Evolutionary conservation across 2,329 filamentous ascomycete genomes (phyloP).

Genomic region (Leptographium procerum): DNA sequence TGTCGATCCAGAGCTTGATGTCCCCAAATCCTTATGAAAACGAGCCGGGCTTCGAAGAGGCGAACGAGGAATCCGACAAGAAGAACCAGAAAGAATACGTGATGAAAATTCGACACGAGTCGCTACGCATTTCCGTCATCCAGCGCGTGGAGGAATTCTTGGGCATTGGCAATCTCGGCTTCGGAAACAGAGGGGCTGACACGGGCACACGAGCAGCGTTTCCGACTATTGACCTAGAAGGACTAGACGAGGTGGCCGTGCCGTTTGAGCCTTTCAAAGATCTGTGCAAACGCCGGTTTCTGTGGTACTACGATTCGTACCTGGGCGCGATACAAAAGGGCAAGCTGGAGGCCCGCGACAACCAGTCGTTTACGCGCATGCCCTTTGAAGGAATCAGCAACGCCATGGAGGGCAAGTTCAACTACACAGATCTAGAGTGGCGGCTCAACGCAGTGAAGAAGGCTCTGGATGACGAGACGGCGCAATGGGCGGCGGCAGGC

Average conservation of each 20-base stretch:
- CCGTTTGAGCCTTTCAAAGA: conserved; percentile 83
- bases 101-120: conserved; percentile 87
- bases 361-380: conserved; percentile 62
- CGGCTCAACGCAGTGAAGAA: conserved; percentile 59
- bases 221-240: conserved; percentile 38
- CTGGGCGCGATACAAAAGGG: conserved; percentile 58
- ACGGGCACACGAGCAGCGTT: conserved; percentile 16
- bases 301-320: conserved; percentile 95
- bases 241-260: conserved; percentile 35
- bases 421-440: conserved; percentile 62
- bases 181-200: too few species aligned
- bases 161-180: conserved; percentile 37
- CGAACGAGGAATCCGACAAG: conserved; percentile 56
- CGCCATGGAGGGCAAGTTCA: conserved; percentile 75
- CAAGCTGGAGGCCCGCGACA: conserved; percentile 50
- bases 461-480: conserved; percentile 60
- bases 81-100: conserved; percentile 64
- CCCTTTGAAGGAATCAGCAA: conserved; percentile 74
- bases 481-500: conserved; percentile 61
- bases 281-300: conserved; percentile 77
- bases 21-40: conserved; percentile 91
- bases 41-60: conserved; percentile 83
- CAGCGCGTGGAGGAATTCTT: conserved; percentile 74
- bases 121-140: conserved; percentile 74
- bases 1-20: conserved; percentile 95